phyloP scores from a whole-genome alignment of 2,329 filamentous ascomycete species.

The Simplicillium aogashimaense region DNA sequence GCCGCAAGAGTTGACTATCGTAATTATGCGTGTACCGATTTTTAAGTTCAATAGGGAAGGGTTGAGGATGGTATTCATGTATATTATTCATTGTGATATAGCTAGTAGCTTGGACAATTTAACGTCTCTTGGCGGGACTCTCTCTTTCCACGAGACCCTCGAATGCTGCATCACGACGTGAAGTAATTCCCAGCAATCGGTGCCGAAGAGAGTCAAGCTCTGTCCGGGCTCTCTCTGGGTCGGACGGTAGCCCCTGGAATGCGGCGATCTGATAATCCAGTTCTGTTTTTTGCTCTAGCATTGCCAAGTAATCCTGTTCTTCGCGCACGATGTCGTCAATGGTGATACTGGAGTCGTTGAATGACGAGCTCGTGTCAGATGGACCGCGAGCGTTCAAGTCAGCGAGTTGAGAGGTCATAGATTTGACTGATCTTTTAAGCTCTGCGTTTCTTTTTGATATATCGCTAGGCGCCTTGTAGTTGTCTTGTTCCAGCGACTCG shows the following conservation, averaged over 20 bases:
- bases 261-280: constrained; percentile 53
- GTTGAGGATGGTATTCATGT: constrained; percentile 2
- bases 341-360: constrained; percentile 29
- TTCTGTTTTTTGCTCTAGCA: constrained; percentile 47
- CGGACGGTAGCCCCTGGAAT: constrained; percentile 65
- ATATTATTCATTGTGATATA: constrained; percentile 8
- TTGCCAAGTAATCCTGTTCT: constrained; percentile 45
- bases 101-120: constrained; percentile 1
- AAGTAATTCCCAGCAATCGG: constrained; percentile 52
- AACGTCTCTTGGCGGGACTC: constrained; percentile 36
- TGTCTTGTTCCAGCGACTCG: constrained; percentile 28
- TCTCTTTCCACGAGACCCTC: constrained; percentile 59
- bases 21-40: not conserved
- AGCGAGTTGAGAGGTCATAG: constrained; percentile 53
- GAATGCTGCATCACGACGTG: constrained; percentile 62
- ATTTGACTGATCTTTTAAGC: constrained; percentile 59
- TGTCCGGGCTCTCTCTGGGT: constrained; percentile 56
- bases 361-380: constrained; percentile 23
- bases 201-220: constrained; percentile 58
- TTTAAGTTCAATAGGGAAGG: not conserved
- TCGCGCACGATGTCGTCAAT: constrained; percentile 49
- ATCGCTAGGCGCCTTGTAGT: constrained; percentile 44
- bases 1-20: constrained; percentile 29
- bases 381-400: constrained; percentile 47
- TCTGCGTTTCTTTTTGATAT: constrained; percentile 65